Conservation (phyloP, 2,329 filamentous ascomycete species). For the Penicillium sp. region DNA sequence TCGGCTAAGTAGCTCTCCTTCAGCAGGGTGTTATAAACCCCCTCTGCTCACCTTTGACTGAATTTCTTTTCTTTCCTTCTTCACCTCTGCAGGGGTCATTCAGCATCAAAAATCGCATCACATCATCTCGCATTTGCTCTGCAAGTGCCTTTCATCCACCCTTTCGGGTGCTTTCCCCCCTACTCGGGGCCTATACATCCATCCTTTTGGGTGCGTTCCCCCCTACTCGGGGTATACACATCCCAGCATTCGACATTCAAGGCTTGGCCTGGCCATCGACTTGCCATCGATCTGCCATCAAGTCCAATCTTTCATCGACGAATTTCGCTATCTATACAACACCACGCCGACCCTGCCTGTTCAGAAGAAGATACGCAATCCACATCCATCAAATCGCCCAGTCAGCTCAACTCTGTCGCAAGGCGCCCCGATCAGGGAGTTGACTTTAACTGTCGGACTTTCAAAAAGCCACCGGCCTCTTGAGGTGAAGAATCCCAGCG, state of each 20-base stretch:
- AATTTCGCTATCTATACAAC: neutral
- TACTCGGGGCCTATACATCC: neutral
- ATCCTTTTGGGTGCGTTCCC: neutral
- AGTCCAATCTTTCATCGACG: neutral
- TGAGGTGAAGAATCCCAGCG: constrained; percentile 12
- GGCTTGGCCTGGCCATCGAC: neutral
- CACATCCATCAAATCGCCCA: neutral
- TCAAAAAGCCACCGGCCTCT: constrained; percentile 11
- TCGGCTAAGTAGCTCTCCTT: neutral
- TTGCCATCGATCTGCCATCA: neutral
- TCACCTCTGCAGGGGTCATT: constrained; percentile 5
- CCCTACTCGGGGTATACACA: neutral
- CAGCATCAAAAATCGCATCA: neutral
- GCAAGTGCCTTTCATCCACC: neutral
- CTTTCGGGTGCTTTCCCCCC: neutral
- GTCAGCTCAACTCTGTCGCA: neutral
- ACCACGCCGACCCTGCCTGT: neutral
- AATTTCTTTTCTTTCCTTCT: neutral
- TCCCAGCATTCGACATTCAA: neutral
- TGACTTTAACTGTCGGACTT: constrained; percentile 20
- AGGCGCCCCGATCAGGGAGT: constrained; percentile 14
- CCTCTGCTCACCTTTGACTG: neutral
- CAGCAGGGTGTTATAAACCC: neutral
- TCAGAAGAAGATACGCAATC: neutral
- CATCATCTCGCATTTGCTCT: neutral